Evolutionary conservation across 495 filamentous ascomycete genomes (phyloP), one percentile per base, ranked within the genome.

Genomic region (Parachaetomium inaequale): DNA sequence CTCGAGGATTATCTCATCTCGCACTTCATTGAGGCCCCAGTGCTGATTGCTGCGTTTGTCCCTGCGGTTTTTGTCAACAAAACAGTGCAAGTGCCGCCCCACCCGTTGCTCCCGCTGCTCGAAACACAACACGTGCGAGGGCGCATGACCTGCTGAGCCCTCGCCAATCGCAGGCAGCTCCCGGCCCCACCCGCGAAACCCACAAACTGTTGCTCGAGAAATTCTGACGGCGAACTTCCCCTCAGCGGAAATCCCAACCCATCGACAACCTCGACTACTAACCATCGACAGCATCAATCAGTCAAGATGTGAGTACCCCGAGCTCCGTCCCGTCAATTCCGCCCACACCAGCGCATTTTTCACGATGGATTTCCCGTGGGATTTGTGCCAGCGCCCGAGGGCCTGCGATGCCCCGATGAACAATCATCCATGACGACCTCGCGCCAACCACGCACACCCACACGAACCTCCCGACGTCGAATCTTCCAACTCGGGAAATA

Each of bases 251-350:
- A 71, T 71, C 67, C 69, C 65, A 64, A 61, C 69, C 61, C 71
- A 75, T 75, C 77, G 75, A 74, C 74, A 78, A 73, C 70, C 64
- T 63, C 67, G 70, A 70, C 69, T 70, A 70, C 69, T 71, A 75
- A 74, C 75, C 74, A 74, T 73, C 74, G 66, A 75, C 77, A 66
- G 69, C 65, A 74, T 69, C 69, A 78, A 70, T 69, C 70, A 66
- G 77, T 75, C 76, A 82, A 81, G 72, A 84, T 84, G 81, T 84
- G 78, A 82, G 81, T 75, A 54, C 51, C 53, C 59, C 59, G 58
- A 65, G 45, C 19, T 34, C 31, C 61, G 26, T 45, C 36, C 53
- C 58, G 49, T 58, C 53, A 55, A 63, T 36, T 54, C 7, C 62
- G 46, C 45, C n/a, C 26, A n/a, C 23, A 40, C n/a, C n/a, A n/a